Evolutionary conservation across 1,139 yeast genomes (phyloP).

Genomic region (Kodamaea ohmeri): DNA sequence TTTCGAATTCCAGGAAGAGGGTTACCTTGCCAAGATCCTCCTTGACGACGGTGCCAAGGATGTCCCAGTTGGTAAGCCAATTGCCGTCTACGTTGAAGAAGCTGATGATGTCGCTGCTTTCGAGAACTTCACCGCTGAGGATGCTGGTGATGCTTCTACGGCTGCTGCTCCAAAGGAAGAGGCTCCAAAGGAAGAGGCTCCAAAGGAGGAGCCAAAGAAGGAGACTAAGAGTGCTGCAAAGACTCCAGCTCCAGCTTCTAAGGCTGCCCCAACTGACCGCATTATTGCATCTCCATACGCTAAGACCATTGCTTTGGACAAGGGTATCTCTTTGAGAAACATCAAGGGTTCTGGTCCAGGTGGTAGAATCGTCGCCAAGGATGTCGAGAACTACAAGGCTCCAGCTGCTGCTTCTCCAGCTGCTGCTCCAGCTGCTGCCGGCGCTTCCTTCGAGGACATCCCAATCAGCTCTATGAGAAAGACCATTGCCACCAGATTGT

Average conservation of each 20-base stretch:
- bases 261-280: slow-evolving; percentile 45
- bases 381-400: slow-evolving; percentile 68
- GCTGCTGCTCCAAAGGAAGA: slow-evolving; percentile 29
- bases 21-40: slow-evolving; percentile 86
- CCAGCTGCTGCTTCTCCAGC: slow-evolving; percentile 45
- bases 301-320: slow-evolving; percentile 87
- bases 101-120: slow-evolving; percentile 83
- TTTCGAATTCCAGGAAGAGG: slow-evolving; percentile 98
- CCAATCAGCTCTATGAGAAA: slow-evolving; percentile 92
- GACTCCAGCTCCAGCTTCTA: slow-evolving; percentile 28
- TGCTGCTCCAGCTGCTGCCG: slow-evolving; percentile 47
- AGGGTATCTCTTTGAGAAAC: slow-evolving; percentile 82
- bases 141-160: slow-evolving; percentile 66
- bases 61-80: slow-evolving; percentile 89
- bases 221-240: slow-evolving; percentile 20
- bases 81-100: slow-evolving; percentile 94
- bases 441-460: slow-evolving; percentile 69
- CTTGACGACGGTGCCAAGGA: slow-evolving; percentile 87
- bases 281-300: slow-evolving; percentile 95
- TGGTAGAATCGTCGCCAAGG: slow-evolving; percentile 90
- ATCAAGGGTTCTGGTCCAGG: slow-evolving; percentile 91
- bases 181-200: slow-evolving; percentile 35
- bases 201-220: slow-evolving; percentile 25
- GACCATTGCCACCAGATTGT: slow-evolving; percentile 85
- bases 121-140: slow-evolving; percentile 77